Percentiles rank a stretch among this genome's conserved stretches.
phyloP scores from a whole-genome alignment of 768 basidiomycete species.

The Serendipita sp. region DNA sequence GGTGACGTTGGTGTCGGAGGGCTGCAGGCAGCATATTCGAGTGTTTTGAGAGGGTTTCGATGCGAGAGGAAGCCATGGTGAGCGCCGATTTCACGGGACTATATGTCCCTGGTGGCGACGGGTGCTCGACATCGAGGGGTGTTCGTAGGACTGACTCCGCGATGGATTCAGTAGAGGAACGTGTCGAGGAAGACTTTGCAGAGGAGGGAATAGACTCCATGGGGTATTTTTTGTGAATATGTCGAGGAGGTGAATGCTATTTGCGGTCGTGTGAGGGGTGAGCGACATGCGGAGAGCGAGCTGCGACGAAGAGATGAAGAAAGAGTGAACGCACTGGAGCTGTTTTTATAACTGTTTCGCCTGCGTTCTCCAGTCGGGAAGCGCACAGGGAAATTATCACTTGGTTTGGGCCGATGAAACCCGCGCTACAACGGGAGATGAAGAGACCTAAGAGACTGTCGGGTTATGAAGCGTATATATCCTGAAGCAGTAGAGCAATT shows the following conservation, averaged over 20 bases:
- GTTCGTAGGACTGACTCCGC: background rate
- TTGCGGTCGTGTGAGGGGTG: background rate
- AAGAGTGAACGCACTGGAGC: background rate
- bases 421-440: background rate
- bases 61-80: background rate
- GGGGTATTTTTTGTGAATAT: background rate
- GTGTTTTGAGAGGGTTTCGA: background rate
- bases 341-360: too few species aligned
- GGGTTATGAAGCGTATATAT: background rate
- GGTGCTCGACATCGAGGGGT: background rate
- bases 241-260: background rate
- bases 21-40: background rate
- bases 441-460: background rate
- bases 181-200: background rate
- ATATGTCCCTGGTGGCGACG: background rate
- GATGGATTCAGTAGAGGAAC: background rate
- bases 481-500: too few species aligned
- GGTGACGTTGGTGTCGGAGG: background rate
- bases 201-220: background rate
- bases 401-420: background rate
- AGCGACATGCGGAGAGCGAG: background rate
- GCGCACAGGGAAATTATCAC: background rate
- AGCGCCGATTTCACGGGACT: background rate
- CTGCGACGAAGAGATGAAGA: background rate
- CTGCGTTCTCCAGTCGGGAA: too few species aligned